phyloP scores from a whole-genome alignment of 2,329 filamentous ascomycete species.

The Beauveria brongniartii region DNA sequence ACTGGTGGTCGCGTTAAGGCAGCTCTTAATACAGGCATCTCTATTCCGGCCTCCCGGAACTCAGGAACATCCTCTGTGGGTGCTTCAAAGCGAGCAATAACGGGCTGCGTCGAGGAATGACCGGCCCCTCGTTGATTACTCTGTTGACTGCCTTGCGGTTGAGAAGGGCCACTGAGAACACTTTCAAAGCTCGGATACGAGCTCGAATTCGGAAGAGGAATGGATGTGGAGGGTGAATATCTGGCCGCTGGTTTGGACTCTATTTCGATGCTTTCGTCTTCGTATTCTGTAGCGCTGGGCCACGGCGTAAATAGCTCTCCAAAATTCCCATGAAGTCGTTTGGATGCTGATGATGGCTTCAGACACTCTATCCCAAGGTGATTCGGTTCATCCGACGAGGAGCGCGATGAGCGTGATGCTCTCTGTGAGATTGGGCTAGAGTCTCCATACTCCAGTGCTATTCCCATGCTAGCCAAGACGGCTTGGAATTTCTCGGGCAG shows the following conservation, averaged over 20 bases:
- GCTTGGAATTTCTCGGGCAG: constrained; percentile 64
- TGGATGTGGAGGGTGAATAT: neutral
- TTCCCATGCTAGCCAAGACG: constrained; percentile 60
- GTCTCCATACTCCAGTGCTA: constrained; percentile 56
- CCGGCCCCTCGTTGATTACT: neutral
- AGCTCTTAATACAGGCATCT: neutral
- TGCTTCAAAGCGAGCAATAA: neutral
- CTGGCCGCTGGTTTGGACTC: neutral
- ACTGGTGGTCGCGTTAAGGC: constrained; percentile 10
- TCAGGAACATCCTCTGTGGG: neutral
- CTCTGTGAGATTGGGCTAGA: constrained; percentile 19
- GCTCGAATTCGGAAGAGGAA: neutral
- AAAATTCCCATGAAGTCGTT: neutral
- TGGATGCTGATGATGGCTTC: neutral
- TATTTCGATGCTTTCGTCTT: neutral
- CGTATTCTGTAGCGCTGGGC: neutral
- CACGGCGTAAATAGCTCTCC: neutral
- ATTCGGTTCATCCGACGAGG: neutral
- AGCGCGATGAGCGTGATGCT: neutral
- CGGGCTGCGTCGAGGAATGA: neutral
- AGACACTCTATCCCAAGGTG: neutral
- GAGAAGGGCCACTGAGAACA: too few species aligned
- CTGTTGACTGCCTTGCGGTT: neutral
- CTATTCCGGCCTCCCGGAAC: neutral
- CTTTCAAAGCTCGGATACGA: neutral